phyloP scores from a whole-genome alignment of 805 yeast genomes.

The Henningerozyma blattae region DNA sequence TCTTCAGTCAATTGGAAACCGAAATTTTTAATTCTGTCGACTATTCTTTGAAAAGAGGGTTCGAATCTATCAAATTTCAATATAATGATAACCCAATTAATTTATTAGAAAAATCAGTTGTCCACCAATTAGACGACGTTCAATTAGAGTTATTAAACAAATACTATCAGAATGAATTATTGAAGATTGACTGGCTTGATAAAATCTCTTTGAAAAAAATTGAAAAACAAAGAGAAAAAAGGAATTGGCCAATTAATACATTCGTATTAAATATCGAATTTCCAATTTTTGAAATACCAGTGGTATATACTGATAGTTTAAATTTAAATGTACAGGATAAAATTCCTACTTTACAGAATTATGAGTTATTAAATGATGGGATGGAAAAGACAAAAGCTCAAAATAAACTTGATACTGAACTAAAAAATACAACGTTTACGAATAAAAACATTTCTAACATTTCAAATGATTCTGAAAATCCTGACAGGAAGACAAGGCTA shows the following conservation, averaged over 20 bases:
- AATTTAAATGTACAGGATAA: constrained; percentile 23
- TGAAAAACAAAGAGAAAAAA: constrained; percentile 14
- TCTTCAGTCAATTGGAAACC: constrained; percentile 52
- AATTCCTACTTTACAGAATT: constrained; percentile 29
- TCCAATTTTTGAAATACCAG: constrained; percentile 58
- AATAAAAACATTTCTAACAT: neutral
- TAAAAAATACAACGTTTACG: constrained; percentile 1
- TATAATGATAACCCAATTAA: constrained; percentile 10
- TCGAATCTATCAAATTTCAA: constrained; percentile 42
- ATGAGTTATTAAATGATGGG: constrained; percentile 30
- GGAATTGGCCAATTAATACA: constrained; percentile 14
- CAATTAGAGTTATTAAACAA: constrained; percentile 43
- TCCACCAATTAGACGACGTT: constrained; percentile 19
- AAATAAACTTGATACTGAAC: constrained; percentile 14
- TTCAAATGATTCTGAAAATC: neutral
- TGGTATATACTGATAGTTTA: constrained; percentile 51
- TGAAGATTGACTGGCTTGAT: constrained; percentile 64
- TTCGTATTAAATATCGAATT: constrained; percentile 39
- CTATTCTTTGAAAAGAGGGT: constrained; percentile 57
- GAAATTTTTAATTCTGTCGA: constrained; percentile 44
- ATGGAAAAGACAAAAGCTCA: constrained; percentile 3
- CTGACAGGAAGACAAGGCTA: constrained; percentile 4
- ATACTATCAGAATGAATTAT: constrained; percentile 58
- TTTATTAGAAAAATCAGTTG: too few species aligned
- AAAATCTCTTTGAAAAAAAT: constrained; percentile 45